Percentiles rank a stretch among this genome's conserved stretches.
Evolutionary conservation across 345 rosid species (phyloP).

Genomic region (Rhodomyrtus tomentosa): DNA sequence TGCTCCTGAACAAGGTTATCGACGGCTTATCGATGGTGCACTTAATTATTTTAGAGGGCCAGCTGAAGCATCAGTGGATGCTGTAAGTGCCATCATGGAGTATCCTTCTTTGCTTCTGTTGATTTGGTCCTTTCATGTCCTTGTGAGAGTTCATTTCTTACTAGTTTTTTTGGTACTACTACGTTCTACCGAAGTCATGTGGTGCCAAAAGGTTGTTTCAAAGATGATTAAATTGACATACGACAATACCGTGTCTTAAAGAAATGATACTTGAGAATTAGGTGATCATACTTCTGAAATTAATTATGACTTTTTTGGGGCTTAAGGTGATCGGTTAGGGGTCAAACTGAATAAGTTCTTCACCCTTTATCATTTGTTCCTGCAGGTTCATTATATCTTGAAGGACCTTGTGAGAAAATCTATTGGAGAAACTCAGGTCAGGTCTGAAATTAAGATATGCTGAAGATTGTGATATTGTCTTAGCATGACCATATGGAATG

Average conservation of each 20-base stretch:
- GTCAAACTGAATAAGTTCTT: background rate
- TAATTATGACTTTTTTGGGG: too few species aligned
- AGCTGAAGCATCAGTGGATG: conserved; percentile 70
- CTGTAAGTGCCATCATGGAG: conserved; percentile 27
- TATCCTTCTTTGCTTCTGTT: background rate
- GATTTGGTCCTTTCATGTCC: background rate
- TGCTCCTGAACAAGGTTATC: conserved; percentile 69
- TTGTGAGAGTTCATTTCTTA: background rate
- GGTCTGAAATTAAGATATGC: background rate
- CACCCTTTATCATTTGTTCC: background rate
- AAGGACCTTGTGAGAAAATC: conserved; percentile 61
- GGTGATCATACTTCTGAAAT: too few species aligned
- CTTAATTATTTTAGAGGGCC: conserved; percentile 56
- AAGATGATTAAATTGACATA: too few species aligned
- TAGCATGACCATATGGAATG: background rate
- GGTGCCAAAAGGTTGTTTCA: too few species aligned
- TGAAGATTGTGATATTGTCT: background rate
- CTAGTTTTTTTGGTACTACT: background rate
- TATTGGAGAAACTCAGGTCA: conserved; percentile 48
- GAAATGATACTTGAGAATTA: too few species aligned
- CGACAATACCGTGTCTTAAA: too few species aligned
- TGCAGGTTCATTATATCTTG: conserved; percentile 49
- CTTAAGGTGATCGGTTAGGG: background rate
- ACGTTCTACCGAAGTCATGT: too few species aligned
- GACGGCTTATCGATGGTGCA: conserved; percentile 50